Conservation (phyloP, 331 rosid species). For the Cydonia oblonga region DNA sequence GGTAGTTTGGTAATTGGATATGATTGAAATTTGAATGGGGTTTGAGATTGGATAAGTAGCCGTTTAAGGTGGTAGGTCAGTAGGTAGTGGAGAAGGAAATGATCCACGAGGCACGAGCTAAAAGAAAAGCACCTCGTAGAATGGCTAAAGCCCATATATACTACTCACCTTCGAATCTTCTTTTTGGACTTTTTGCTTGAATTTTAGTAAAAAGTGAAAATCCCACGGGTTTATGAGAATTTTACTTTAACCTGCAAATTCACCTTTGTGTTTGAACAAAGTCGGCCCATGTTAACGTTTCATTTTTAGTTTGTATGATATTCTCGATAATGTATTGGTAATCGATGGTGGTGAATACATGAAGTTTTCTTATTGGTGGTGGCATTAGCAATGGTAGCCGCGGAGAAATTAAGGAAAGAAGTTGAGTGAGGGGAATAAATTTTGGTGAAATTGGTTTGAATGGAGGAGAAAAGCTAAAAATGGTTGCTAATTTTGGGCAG, state of each 20-base stretch:
- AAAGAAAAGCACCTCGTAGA: not conserved
- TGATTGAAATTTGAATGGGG: no score
- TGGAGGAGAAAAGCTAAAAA: not conserved
- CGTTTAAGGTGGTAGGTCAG: not conserved
- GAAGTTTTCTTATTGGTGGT: not conserved
- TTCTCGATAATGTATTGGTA: no score
- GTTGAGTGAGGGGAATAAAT: not conserved
- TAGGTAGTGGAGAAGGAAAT: not conserved
- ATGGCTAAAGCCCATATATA: not conserved
- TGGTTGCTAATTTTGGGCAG: not conserved
- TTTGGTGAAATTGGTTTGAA: not conserved
- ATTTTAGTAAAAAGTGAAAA: constrained; percentile 9
- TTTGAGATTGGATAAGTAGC: not conserved
- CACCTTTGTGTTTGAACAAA: not conserved
- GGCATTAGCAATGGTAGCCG: not conserved
- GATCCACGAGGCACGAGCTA: not conserved
- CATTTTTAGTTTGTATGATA: no score
- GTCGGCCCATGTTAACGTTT: not conserved
- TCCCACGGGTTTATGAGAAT: not conserved
- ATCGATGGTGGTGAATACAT: not conserved
- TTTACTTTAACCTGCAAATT: not conserved
- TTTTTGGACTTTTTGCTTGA: constrained; percentile 3
- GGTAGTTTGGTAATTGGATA: not conserved
- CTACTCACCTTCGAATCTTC: not conserved
- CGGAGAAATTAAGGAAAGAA: not conserved